These are phyloP conservation scores for Rutstroemia sp. DNA, from an alignment of 2,329 filamentous ascomycete species.

Conservation along the genomic window DNA sequence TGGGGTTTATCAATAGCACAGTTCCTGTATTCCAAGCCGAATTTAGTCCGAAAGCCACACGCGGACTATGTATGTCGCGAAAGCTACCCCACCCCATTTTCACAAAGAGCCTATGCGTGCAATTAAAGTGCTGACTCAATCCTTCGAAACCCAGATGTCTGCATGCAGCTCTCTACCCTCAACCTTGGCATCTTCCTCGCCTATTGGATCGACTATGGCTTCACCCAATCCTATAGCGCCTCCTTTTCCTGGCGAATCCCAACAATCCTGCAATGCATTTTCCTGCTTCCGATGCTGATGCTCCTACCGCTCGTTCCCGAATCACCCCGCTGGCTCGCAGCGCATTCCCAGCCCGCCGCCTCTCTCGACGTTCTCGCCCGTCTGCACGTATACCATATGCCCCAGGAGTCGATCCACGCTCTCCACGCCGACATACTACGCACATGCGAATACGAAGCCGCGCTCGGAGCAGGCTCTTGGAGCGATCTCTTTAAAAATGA, in stretches of 20 bases:
- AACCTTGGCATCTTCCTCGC: slow-evolving; percentile 50
- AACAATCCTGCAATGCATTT: slow-evolving; percentile 37
- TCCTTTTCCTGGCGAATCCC: slow-evolving; percentile 52
- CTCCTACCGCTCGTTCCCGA: slow-evolving; percentile 46
- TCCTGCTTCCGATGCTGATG: slow-evolving; percentile 35
- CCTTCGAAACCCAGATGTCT: slow-evolving; percentile 30
- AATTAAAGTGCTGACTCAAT: no score
- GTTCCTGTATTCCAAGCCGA: slow-evolving; percentile 50
- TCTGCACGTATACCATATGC: slow-evolving; percentile 36
- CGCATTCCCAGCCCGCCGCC: slow-evolving; percentile 34
- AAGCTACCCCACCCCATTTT: background rate
- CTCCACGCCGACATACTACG: slow-evolving; percentile 29
- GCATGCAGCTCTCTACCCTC: slow-evolving; percentile 40
- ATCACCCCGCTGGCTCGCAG: slow-evolving; percentile 38
- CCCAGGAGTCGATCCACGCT: slow-evolving; percentile 19
- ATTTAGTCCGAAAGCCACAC: slow-evolving; percentile 33
- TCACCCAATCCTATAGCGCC: slow-evolving; percentile 42
- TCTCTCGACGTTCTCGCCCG: slow-evolving; percentile 39
- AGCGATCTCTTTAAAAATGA: slow-evolving; percentile 19
- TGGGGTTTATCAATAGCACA: slow-evolving; percentile 36
- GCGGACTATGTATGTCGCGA: slow-evolving; percentile 26
- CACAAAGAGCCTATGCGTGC: background rate
- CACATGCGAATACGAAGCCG: slow-evolving; percentile 29
- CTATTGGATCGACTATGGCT: slow-evolving; percentile 54
- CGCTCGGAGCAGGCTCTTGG: slow-evolving; percentile 30